Conservation (phyloP, 768 basidiomycete species). For the Cubamyces lactineus region DNA sequence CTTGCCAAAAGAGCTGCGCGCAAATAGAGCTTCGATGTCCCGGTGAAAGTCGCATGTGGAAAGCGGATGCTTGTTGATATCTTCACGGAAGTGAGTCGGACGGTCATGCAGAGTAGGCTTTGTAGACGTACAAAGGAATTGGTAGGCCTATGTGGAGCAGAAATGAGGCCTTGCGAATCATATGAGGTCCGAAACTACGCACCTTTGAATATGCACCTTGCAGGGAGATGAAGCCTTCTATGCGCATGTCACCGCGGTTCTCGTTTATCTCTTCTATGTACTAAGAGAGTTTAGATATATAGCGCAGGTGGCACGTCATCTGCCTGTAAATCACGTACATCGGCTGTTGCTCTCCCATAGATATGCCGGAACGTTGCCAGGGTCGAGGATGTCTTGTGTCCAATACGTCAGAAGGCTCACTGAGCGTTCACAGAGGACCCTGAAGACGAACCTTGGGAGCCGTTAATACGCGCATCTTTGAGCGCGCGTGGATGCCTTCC, state of each 20-base stretch:
- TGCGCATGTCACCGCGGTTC: constrained; percentile 49
- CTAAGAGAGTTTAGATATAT: constrained; percentile 40
- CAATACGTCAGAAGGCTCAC: neutral
- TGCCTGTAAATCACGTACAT: constrained; percentile 47
- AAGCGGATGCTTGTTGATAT: constrained; percentile 79
- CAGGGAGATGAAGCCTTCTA: constrained; percentile 86
- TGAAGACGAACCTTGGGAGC: constrained; percentile 62
- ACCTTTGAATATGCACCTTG: constrained; percentile 78
- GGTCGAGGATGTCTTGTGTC: constrained; percentile 60
- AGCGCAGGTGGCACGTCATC: neutral
- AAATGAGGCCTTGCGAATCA: neutral
- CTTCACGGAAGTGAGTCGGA: constrained; percentile 41
- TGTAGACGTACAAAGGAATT: constrained; percentile 75
- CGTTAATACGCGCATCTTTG: constrained; percentile 50
- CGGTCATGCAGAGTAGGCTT: neutral
- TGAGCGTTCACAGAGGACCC: neutral
- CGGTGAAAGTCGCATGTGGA: constrained; percentile 68
- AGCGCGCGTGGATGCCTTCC: constrained; percentile 38
- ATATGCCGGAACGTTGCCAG: constrained; percentile 71
- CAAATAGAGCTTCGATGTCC: constrained; percentile 66
- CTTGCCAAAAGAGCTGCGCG: constrained; percentile 71
- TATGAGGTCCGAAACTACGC: neutral
- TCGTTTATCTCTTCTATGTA: constrained; percentile 67
- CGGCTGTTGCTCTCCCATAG: constrained; percentile 70
- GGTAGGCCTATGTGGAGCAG: constrained; percentile 59